Percentiles rank a stretch among this genome's conserved stretches.
These are phyloP conservation scores for Nakazawaea pomicola DNA, from an alignment of 805 yeast genomes.

Conservation along the genomic window DNA sequence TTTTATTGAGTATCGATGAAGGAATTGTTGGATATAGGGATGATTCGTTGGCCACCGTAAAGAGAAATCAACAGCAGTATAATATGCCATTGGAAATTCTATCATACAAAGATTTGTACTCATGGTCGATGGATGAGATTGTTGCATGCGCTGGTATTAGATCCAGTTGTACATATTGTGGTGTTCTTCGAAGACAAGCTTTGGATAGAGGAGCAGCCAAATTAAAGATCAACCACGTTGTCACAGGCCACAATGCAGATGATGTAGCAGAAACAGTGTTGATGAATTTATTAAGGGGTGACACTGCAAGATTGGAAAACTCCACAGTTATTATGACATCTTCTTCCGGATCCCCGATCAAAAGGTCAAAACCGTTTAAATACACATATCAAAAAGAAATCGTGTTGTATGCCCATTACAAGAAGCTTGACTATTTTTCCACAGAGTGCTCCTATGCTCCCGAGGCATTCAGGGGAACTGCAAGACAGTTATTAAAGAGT, in stretches of 20 bases:
- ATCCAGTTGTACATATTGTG: conserved; percentile 96
- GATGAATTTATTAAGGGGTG: conserved; percentile 95
- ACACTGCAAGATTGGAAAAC: conserved; percentile 83
- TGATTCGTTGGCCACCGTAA: conserved; percentile 94
- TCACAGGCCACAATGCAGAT: conserved; percentile 98
- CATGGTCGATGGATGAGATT: conserved; percentile 99
- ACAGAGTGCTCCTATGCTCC: conserved; percentile 99
- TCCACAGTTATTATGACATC: conserved; percentile 84
- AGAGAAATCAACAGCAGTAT: conserved; percentile 78
- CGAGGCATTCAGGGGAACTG: conserved; percentile 97
- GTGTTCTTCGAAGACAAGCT: conserved; percentile 95
- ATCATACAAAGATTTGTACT: conserved; percentile 82
- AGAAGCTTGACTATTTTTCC: conserved; percentile 89
- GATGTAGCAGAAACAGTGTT: conserved; percentile 98
- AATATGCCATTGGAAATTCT: conserved; percentile 40
- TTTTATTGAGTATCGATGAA: conserved; percentile 85
- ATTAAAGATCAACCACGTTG: conserved; percentile 81
- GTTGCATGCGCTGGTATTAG: conserved; percentile 92
- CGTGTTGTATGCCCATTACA: conserved; percentile 94
- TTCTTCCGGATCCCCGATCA: conserved; percentile 81
- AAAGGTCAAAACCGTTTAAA: conserved; percentile 93
- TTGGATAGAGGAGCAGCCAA: conserved; percentile 92
- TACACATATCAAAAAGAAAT: conserved; percentile 96
- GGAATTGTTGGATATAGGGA: conserved; percentile 97
- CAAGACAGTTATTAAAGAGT: conserved; percentile 86